These are phyloP conservation scores for Aspergillus melleus DNA, from an alignment of 2,329 filamentous ascomycete genomes.

Conservation along the genomic window DNA sequence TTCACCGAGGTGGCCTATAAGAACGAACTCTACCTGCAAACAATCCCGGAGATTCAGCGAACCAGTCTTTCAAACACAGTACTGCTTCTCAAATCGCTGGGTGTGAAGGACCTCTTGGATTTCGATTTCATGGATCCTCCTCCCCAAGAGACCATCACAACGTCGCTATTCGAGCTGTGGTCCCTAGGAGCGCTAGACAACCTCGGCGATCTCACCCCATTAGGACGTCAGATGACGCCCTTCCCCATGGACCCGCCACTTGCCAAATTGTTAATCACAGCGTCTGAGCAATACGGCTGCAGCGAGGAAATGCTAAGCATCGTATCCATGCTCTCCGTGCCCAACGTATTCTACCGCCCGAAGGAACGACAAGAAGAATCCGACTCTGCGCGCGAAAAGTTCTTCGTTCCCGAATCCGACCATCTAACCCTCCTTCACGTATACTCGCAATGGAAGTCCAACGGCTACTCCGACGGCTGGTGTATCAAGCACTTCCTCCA, in stretches of 20 bases:
- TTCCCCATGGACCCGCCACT: conserved; percentile 98
- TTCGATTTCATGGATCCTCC: conserved; percentile 99
- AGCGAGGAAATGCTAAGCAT: conserved; percentile 98
- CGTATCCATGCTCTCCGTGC: conserved; percentile 95
- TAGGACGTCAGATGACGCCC: conserved; percentile 91
- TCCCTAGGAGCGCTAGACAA: conserved; percentile 92
- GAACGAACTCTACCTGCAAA: conserved; percentile 94
- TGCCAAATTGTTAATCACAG: conserved; percentile 91
- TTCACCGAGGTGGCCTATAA: conserved; percentile 94
- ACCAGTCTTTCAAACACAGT: conserved; percentile 96
- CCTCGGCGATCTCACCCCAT: conserved; percentile 81
- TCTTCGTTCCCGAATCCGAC: conserved; percentile 97
- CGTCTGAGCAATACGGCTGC: conserved; percentile 83
- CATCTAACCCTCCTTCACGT: conserved; percentile 95
- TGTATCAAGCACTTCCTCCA: conserved; percentile 92
- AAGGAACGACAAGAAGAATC: conserved; percentile 97
- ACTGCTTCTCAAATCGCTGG: conserved; percentile 87
- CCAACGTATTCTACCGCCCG: conserved; percentile 93
- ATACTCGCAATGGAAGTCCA: conserved; percentile 91
- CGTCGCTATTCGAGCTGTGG: conserved; percentile 96
- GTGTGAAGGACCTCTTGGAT: conserved; percentile 89
- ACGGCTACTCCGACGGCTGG: conserved; percentile 88
- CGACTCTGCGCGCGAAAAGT: conserved; percentile 92
- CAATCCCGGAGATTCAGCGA: conserved; percentile 95
- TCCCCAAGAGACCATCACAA: conserved; percentile 95